These are phyloP conservation scores for Naganishia liquefaciens DNA, from an alignment of 1,284 basidiomycete species.

Conservation along the genomic window DNA sequence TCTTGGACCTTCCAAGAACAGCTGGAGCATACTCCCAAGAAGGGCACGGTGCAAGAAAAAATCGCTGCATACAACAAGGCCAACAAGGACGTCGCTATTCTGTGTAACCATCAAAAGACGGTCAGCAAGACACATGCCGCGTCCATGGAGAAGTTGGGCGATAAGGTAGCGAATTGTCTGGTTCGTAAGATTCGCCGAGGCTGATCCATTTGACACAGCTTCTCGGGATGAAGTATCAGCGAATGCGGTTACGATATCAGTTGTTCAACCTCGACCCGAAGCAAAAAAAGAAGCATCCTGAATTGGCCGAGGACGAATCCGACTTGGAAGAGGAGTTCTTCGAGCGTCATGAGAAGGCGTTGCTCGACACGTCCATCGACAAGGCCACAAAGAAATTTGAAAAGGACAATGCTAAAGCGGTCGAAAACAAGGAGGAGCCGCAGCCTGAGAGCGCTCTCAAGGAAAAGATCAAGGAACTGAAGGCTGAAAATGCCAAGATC, in stretches of 20 bases:
- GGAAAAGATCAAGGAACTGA: conserved; percentile 72
- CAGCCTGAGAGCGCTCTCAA: conserved; percentile 71
- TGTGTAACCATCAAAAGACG: conserved; percentile 96
- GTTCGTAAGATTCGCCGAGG: neutral
- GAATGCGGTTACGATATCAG: conserved; percentile 83
- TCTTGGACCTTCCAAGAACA: conserved; percentile 90
- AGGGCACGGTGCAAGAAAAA: conserved; percentile 82
- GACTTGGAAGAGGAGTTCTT: conserved; percentile 93
- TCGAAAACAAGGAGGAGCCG: conserved; percentile 66
- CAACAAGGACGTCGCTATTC: conserved; percentile 88
- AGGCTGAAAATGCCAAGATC: conserved; percentile 70
- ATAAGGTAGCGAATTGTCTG: conserved; percentile 64
- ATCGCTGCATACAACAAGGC: conserved; percentile 92
- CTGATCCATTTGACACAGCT: conserved; percentile 44
- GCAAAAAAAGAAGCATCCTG: conserved; percentile 75
- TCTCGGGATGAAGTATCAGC: conserved; percentile 82
- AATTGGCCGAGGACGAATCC: conserved; percentile 77
- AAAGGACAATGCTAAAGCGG: conserved; percentile 82
- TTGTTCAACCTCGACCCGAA: conserved; percentile 73
- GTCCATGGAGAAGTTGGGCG: conserved; percentile 85
- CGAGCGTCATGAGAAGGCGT: conserved; percentile 72
- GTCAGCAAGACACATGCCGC: conserved; percentile 87
- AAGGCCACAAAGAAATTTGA: conserved; percentile 83
- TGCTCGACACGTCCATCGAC: conserved; percentile 80
- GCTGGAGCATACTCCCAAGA: conserved; percentile 70